Evolutionary conservation across 129 eudicot species (phyloP), one percentile per base, ranked within the genome.

Genomic region (Artemisia annua): DNA sequence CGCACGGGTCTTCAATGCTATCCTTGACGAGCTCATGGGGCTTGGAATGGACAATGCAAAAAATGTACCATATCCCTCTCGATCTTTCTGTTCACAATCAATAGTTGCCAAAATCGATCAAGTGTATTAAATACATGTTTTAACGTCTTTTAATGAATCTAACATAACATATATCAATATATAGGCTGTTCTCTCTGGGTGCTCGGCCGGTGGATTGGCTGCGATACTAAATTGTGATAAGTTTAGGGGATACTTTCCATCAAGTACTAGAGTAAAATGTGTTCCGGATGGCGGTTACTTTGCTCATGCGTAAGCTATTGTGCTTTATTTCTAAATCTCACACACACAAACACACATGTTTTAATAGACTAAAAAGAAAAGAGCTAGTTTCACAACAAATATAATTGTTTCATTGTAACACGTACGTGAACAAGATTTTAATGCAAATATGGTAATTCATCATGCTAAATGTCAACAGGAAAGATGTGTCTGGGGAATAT

Each of bases 1-100:
- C 49, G 89, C 81, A 69, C 74, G 85, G 60, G 68, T 84, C 56
- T 87, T 85, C 62, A 66, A 35, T 10, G 92, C 80, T 13, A 75
- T 87, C 13, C 78, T 84, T 39, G 83, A 87, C 66, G 89, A 87
- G 68, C 77, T 87, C 52, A 61, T 87, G 65, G 79, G 74, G 32
- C 63, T 78, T 43, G 89, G 92, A 39, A 83, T 86, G 87, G 63
- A 75, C 30, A 59, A 71, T 80, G 87, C 91, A 49, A 44, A 71
- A 74, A 79, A 79, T 64, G 87, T 83, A 74, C 13, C 5, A 9
- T 48, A 39, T 32, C 43, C 43, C 43, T 32, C 7, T 32, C 8
- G 43, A 32, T 32, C 43, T 32, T 32, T 32, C 43, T 32, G 43
- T 32, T 32, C 43, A 32, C 43, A 32, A 32, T 5, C 7, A 32